Percentiles rank a stretch among this genome's conserved stretches.
These are phyloP conservation scores for Pholiota adiposa DNA, from an alignment of 1,284 basidiomycete species.

Conservation along the genomic window DNA sequence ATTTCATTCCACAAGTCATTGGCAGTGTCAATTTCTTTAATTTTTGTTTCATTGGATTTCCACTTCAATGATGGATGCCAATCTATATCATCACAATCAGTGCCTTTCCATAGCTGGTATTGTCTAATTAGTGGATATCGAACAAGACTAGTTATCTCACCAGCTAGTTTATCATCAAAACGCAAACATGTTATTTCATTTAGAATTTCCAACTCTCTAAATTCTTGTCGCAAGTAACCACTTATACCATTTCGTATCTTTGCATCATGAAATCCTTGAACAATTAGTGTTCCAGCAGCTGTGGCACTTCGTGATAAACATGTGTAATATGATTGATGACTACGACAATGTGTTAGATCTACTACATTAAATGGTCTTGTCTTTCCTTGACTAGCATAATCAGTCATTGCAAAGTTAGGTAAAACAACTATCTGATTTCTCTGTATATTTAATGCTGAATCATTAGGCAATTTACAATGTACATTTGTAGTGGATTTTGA, in stretches of 20 bases:
- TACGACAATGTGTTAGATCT: conserved; percentile 31
- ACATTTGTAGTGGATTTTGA: conserved; percentile 16
- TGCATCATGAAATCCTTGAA: conserved; percentile 32
- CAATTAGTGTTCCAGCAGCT: conserved; percentile 36
- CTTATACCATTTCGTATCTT: conserved; percentile 24
- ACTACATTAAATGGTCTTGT: conserved; percentile 36
- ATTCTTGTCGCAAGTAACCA: conserved; percentile 24
- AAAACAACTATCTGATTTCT: conserved; percentile 38
- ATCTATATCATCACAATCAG: background rate
- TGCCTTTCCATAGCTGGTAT: background rate
- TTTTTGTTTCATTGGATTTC: background rate
- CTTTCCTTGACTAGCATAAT: conserved; percentile 44
- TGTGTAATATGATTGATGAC: conserved; percentile 40
- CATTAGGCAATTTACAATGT: conserved; percentile 31
- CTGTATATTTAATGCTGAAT: conserved; percentile 13
- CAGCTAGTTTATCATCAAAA: background rate
- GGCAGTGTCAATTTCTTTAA: background rate
- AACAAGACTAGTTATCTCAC: background rate
- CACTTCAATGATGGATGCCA: conserved; percentile 1
- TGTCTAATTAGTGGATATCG: background rate
- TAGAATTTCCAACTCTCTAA: conserved; percentile 30
- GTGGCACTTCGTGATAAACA: conserved; percentile 36
- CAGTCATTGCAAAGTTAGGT: conserved; percentile 47
- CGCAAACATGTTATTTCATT: background rate
- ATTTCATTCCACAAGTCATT: background rate